Evolutionary conservation across 2,329 filamentous ascomycete genomes (phyloP).

Genomic region (Lachnellula occidentalis): DNA sequence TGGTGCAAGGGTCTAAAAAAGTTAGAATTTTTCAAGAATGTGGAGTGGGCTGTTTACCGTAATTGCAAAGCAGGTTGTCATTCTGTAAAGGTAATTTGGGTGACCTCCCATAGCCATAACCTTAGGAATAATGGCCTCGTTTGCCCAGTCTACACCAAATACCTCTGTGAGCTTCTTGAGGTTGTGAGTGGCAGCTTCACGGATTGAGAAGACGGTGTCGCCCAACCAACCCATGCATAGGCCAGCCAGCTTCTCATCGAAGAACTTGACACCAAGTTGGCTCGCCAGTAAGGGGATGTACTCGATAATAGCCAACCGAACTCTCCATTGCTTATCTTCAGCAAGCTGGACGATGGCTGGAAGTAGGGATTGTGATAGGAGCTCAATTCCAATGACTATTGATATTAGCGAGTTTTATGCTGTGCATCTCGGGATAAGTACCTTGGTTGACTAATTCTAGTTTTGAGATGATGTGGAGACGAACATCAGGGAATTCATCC

Average conservation of each 20-base stretch:
- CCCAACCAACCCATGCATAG: constrained; percentile 98
- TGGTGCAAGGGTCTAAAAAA: constrained; percentile 74
- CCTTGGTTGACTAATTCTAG: constrained; percentile 96
- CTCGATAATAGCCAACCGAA: constrained; percentile 96
- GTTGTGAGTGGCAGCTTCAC: constrained; percentile 95
- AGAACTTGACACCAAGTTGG: constrained; percentile 94
- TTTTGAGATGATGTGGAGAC: constrained; percentile 99
- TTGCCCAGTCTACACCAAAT: constrained; percentile 97
- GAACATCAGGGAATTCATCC: constrained; percentile 97
- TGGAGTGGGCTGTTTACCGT: constrained; percentile 60
- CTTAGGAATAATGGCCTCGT: constrained; percentile 94
- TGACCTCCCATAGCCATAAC: constrained; percentile 98
- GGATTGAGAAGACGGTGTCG: constrained; percentile 97
- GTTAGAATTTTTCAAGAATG: constrained; percentile 23
- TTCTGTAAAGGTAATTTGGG: constrained; percentile 97
- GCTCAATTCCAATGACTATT: constrained; percentile 91
- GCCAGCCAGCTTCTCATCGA: constrained; percentile 92
- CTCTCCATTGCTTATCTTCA: constrained; percentile 99
- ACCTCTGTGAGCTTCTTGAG: constrained; percentile 98
- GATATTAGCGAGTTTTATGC: constrained; percentile 16
- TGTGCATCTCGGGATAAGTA: constrained; percentile 35
- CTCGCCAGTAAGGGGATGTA: constrained; percentile 95
- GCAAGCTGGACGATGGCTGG: constrained; percentile 96
- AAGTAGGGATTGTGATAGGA: constrained; percentile 91
- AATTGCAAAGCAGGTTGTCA: constrained; percentile 99